These are phyloP conservation scores for Teunomyces barrocoloradensis DNA, from an alignment of 805 yeast genomes.

Conservation along the genomic window DNA sequence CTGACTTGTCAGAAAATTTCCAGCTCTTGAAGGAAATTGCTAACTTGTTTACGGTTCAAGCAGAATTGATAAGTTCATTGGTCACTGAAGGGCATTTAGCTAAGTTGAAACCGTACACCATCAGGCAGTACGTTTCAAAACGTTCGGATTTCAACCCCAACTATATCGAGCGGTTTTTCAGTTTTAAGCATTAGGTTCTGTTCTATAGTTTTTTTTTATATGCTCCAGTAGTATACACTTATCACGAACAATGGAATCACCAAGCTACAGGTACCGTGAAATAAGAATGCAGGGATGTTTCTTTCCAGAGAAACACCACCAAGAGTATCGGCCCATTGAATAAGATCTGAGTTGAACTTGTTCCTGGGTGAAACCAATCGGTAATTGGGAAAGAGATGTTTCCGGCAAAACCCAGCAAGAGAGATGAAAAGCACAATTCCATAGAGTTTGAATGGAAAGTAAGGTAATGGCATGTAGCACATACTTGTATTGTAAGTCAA, in stretches of 20 bases:
- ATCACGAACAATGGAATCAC: slow-evolving; percentile 4
- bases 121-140: slow-evolving; percentile 64
- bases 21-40: slow-evolving; percentile 77
- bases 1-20: slow-evolving; percentile 59
- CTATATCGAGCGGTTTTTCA: slow-evolving; percentile 46
- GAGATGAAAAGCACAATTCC: slow-evolving; percentile 6
- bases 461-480: slow-evolving; percentile 60
- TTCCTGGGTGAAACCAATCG: not conserved
- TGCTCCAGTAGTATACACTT: slow-evolving; percentile 6
- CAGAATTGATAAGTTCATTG: slow-evolving; percentile 72
- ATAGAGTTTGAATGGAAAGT: slow-evolving; percentile 20
- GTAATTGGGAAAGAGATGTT: slow-evolving; percentile 7
- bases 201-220: slow-evolving; percentile 1
- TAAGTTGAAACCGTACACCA: slow-evolving; percentile 56
- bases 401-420: slow-evolving; percentile 12
- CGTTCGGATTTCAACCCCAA: slow-evolving; percentile 67
- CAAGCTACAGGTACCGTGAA: slow-evolving; percentile 2
- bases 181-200: slow-evolving; percentile 20
- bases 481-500: slow-evolving; percentile 41
- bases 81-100: slow-evolving; percentile 79
- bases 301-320: not conserved
- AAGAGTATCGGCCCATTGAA: not conserved
- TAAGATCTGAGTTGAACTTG: not conserved
- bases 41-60: slow-evolving; percentile 80
- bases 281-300: slow-evolving; percentile 1